These are phyloP conservation scores for Spergularia marina DNA, from an alignment of 148 eudicot species.

Conservation along the genomic window DNA sequence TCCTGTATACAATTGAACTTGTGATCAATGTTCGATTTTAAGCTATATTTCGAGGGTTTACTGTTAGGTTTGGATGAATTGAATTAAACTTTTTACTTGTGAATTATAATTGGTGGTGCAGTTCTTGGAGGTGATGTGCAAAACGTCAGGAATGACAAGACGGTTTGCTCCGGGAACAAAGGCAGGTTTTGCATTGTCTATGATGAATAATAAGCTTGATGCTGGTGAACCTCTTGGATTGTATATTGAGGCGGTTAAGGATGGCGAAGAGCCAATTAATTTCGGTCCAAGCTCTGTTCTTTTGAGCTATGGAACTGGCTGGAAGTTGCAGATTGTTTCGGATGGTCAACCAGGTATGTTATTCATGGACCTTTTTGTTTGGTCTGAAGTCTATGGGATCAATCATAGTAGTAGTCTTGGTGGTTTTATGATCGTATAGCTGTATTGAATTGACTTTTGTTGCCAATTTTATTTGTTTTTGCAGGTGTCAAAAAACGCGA, in stretches of 20 bases:
- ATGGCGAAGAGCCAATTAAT: constrained; percentile 65
- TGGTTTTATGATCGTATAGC: not conserved
- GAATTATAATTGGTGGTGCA: constrained; percentile 25
- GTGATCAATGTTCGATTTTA: too few relatives aligned
- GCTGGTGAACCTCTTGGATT: constrained; percentile 35
- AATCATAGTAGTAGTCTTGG: not conserved
- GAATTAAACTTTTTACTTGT: not conserved
- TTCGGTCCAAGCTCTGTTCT: constrained; percentile 77
- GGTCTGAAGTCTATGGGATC: not conserved
- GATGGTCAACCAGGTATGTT: constrained; percentile 44
- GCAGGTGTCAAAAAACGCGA: constrained; percentile 33
- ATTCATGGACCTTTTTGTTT: not conserved
- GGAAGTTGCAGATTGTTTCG: constrained; percentile 74
- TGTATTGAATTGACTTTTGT: constrained; percentile 8
- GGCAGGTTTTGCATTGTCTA: constrained; percentile 63
- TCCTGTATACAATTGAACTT: too few relatives aligned
- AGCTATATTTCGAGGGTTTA: too few relatives aligned
- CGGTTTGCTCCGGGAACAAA: constrained; percentile 76
- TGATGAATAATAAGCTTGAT: constrained; percentile 63
- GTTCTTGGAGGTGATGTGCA: constrained; percentile 76
- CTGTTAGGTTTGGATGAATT: not conserved
- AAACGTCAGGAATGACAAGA: constrained; percentile 48
- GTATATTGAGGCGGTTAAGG: constrained; percentile 77
- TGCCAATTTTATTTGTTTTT: constrained; percentile 5
- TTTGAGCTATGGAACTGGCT: constrained; percentile 54